These are phyloP conservation scores for Rhodotorula sp. DNA, from an alignment of 1,284 basidiomycete genomes.

Conservation along the genomic window DNA sequence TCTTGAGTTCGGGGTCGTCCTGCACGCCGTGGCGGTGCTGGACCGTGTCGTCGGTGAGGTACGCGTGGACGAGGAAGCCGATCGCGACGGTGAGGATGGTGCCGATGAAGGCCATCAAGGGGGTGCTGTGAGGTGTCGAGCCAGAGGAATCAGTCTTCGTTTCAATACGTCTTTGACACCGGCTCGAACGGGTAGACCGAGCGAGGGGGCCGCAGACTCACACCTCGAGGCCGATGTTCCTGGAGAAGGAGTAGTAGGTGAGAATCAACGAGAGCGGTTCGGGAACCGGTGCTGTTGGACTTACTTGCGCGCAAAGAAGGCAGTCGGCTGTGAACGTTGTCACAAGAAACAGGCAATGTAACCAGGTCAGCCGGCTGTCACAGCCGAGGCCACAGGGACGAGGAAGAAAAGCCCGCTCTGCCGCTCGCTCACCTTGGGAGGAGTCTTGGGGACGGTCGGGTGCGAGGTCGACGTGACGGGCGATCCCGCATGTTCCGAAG, in stretches of 20 bases:
- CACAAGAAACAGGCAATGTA: too few relatives aligned
- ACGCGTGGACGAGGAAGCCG: constrained; percentile 6
- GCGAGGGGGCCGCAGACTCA: background rate
- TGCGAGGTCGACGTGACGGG: constrained; percentile 13
- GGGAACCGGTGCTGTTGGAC: too few relatives aligned
- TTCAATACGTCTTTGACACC: background rate
- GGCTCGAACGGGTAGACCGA: background rate
- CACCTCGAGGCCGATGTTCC: constrained; percentile 23
- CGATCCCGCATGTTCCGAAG: background rate
- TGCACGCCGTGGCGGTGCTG: constrained; percentile 21
- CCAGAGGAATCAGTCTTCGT: background rate
- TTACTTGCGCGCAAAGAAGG: constrained; percentile 22
- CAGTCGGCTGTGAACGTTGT: background rate
- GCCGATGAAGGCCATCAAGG: constrained; percentile 12
- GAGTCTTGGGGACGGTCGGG: constrained; percentile 12
- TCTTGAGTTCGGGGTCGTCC: constrained; percentile 6
- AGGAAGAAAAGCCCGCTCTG: background rate
- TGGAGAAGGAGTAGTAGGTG: too few relatives aligned
- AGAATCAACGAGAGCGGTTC: too few relatives aligned
- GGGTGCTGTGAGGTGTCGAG: background rate
- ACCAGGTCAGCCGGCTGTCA: too few relatives aligned
- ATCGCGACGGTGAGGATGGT: constrained; percentile 6
- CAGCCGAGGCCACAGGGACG: too few relatives aligned
- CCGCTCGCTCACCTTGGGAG: background rate
- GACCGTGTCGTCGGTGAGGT: constrained; percentile 8